phyloP scores from a whole-genome alignment of 108 stramenopile species.

The Stephanodiscus triporus region DNA sequence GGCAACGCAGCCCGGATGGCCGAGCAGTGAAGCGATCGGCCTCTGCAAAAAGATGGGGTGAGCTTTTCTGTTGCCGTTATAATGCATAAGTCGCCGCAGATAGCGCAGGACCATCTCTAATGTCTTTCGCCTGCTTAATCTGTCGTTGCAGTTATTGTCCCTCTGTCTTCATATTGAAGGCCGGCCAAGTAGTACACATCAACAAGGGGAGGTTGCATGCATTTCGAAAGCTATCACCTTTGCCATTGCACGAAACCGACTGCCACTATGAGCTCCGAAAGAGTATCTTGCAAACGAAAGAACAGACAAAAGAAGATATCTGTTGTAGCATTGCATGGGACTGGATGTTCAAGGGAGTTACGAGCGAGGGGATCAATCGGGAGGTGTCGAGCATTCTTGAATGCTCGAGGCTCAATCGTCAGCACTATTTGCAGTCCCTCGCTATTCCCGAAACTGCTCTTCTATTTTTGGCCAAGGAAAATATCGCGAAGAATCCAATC shows the following conservation, averaged over 20 bases:
- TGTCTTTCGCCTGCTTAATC: neutral
- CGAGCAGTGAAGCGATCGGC: slow-evolving; percentile 57
- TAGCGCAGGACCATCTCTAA: neutral
- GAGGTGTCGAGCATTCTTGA: slow-evolving; percentile 69
- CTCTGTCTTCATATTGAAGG: slow-evolving; percentile 81
- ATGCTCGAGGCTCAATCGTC: slow-evolving; percentile 64
- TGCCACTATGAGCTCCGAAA: slow-evolving; percentile 65
- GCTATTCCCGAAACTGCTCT: slow-evolving; percentile 79
- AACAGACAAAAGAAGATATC: slow-evolving; percentile 43
- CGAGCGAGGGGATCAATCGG: slow-evolving; percentile 69
- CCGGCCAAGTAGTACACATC: slow-evolving; percentile 87
- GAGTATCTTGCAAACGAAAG: slow-evolving; percentile 24
- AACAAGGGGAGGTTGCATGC: slow-evolving; percentile 91
- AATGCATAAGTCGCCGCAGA: neutral
- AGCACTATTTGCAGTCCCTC: slow-evolving; percentile 56
- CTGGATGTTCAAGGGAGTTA: slow-evolving; percentile 84
- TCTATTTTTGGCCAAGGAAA: slow-evolving; percentile 63
- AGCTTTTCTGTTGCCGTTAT: slow-evolving; percentile 13
- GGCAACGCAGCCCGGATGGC: slow-evolving; percentile 64
- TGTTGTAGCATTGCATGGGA: slow-evolving; percentile 91
- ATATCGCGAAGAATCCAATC: slow-evolving; percentile 23
- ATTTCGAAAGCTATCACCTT: slow-evolving; percentile 77
- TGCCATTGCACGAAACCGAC: slow-evolving; percentile 55
- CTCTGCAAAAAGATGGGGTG: slow-evolving; percentile 75
- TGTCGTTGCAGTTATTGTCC: slow-evolving; percentile 79